phyloP scores from a whole-genome alignment of 176 grass and related monocot species.

The Rhipidocladum racemiflorum region DNA sequence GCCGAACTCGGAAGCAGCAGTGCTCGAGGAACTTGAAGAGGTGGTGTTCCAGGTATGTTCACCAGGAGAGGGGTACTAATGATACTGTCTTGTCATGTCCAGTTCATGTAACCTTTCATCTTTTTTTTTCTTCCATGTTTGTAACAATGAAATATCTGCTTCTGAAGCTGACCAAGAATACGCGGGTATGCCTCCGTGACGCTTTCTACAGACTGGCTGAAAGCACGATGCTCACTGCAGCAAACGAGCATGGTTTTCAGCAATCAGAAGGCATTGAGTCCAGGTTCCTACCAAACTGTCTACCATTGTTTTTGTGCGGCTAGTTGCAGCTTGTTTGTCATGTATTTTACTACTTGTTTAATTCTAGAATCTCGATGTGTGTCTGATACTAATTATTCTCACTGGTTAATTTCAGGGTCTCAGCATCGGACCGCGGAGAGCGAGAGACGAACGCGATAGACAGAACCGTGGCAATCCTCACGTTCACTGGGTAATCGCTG shows the following conservation, averaged over 20 bases:
- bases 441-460: slow-evolving; percentile 60
- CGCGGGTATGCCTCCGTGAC: slow-evolving; percentile 70
- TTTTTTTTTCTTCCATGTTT: not conserved
- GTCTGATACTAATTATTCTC: not conserved
- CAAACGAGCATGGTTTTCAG: slow-evolving; percentile 9
- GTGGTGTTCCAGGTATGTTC: slow-evolving; percentile 53
- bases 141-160: not conserved
- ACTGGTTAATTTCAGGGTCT: slow-evolving; percentile 28
- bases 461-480: slow-evolving; percentile 52
- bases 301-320: not conserved
- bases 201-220: slow-evolving; percentile 73
- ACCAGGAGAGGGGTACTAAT: not conserved
- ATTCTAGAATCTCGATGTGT: not conserved
- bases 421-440: slow-evolving; percentile 15
- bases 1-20: slow-evolving; percentile 31
- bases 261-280: slow-evolving; percentile 22
- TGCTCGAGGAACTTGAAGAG: slow-evolving; percentile 58
- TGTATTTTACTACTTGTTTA: not conserved
- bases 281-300: slow-evolving; percentile 21
- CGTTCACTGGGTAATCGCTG: slow-evolving; percentile 15
- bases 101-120: not conserved
- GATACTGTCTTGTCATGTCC: not conserved
- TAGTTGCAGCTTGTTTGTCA: not conserved
- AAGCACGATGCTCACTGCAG: slow-evolving; percentile 26
- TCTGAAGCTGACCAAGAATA: slow-evolving; percentile 59